These are phyloP conservation scores for Debaryomyces sp. DNA, from an alignment of 1,139 yeast species.

Conservation along the genomic window DNA sequence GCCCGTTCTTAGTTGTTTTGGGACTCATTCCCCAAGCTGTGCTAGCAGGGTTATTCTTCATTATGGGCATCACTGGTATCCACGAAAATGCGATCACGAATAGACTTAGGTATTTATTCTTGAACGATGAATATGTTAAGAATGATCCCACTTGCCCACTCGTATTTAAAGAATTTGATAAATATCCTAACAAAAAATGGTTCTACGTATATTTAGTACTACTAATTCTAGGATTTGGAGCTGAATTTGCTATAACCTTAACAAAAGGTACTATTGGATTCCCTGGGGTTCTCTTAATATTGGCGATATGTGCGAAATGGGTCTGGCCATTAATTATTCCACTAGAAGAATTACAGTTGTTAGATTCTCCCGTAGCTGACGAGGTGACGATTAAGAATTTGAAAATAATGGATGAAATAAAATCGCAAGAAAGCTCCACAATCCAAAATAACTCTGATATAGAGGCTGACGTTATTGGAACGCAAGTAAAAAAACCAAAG, in stretches of 20 bases:
- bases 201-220: constrained; percentile 57
- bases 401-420: constrained; percentile 8
- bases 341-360: constrained; percentile 53
- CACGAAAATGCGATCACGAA: constrained; percentile 65
- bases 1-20: constrained; percentile 80
- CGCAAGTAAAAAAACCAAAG: neutral
- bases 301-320: constrained; percentile 64
- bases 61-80: constrained; percentile 87
- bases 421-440: neutral
- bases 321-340: constrained; percentile 73
- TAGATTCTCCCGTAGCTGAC: constrained; percentile 79
- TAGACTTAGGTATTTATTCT: constrained; percentile 62
- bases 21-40: constrained; percentile 95
- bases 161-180: constrained; percentile 35
- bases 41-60: constrained; percentile 86
- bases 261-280: constrained; percentile 94
- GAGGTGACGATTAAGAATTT: constrained; percentile 13
- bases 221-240: constrained; percentile 69
- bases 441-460: neutral
- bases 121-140: constrained; percentile 54
- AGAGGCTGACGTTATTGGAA: neutral
- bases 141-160: constrained; percentile 40
- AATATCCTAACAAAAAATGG: constrained; percentile 47
- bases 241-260: constrained; percentile 83
- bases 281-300: constrained; percentile 71